Conservation (phyloP, 2,329 filamentous ascomycete species). For the Botrytis sinoallii region DNA sequence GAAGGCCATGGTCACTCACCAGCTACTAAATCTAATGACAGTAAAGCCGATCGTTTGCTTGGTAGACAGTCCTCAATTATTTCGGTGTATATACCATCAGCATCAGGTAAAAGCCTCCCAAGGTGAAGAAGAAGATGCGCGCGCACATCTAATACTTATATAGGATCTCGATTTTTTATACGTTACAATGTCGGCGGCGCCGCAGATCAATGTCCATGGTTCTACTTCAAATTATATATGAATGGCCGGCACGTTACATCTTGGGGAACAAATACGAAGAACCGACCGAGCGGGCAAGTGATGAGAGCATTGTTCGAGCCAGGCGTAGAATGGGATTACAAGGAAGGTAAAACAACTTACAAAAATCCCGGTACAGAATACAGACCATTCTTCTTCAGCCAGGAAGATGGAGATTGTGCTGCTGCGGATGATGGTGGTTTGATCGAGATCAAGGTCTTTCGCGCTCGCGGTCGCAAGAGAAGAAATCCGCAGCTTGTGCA, state of each 20-base stretch:
- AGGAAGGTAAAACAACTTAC: slow-evolving; percentile 39
- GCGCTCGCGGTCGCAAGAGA: slow-evolving; percentile 48
- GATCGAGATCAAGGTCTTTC: slow-evolving; percentile 53
- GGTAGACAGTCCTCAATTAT: slow-evolving; percentile 40
- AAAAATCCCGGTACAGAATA: slow-evolving; percentile 46
- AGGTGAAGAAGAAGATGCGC: neutral
- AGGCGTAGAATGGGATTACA: slow-evolving; percentile 42
- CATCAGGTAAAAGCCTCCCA: slow-evolving; percentile 43
- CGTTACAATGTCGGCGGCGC: slow-evolving; percentile 44
- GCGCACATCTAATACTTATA: slow-evolving; percentile 6
- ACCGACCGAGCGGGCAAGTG: slow-evolving; percentile 41
- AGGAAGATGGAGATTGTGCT: slow-evolving; percentile 33
- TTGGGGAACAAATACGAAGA: slow-evolving; percentile 49
- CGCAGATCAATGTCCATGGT: slow-evolving; percentile 39
- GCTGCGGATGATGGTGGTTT: slow-evolving; percentile 53
- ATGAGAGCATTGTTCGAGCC: slow-evolving; percentile 51
- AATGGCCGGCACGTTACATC: slow-evolving; percentile 52
- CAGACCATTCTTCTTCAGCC: slow-evolving; percentile 50
- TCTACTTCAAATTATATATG: slow-evolving; percentile 55
- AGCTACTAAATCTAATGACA: slow-evolving; percentile 26
- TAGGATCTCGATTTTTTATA: slow-evolving; percentile 53
- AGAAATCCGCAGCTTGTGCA: slow-evolving; percentile 43
- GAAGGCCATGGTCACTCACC: slow-evolving; percentile 5
- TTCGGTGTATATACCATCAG: slow-evolving; percentile 56
- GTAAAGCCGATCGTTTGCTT: slow-evolving; percentile 36